Percentiles rank a stretch among this genome's conserved stretches.
Evolutionary conservation across 2,329 filamentous ascomycete genomes (phyloP).

Genomic region (Gremmenia infestans): DNA sequence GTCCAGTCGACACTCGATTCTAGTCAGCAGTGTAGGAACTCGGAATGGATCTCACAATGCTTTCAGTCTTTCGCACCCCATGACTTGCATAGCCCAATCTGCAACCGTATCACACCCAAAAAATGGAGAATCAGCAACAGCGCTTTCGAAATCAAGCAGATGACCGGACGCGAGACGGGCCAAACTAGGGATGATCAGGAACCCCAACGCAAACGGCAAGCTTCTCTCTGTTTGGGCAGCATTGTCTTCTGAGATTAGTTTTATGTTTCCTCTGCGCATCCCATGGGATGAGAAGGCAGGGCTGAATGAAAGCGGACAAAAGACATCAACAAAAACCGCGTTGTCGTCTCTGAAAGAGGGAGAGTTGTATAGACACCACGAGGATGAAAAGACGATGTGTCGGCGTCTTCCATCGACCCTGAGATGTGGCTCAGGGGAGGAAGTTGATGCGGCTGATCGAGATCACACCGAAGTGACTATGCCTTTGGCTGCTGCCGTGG

Average conservation of each 20-base stretch:
- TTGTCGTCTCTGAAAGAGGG: slow-evolving; percentile 46
- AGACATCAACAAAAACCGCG: slow-evolving; percentile 91
- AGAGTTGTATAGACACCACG: slow-evolving; percentile 22
- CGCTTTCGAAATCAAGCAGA: slow-evolving; percentile 17
- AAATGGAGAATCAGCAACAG: slow-evolving; percentile 12
- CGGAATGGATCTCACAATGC: slow-evolving; percentile 20
- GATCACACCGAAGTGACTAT: slow-evolving; percentile 42
- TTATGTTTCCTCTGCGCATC: slow-evolving; percentile 76
- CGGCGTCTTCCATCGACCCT: slow-evolving; percentile 31
- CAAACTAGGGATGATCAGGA: slow-evolving; percentile 16
- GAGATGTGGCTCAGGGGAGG: slow-evolving; percentile 41
- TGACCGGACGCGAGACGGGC: slow-evolving; percentile 15
- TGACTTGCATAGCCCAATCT: slow-evolving; percentile 1
- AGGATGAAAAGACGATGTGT: slow-evolving; percentile 25
- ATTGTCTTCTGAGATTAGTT: slow-evolving; percentile 86
- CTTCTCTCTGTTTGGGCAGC: slow-evolving; percentile 74
- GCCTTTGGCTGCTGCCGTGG: slow-evolving; percentile 48
- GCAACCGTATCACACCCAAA: slow-evolving; percentile 15
- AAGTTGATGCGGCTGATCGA: slow-evolving; percentile 64
- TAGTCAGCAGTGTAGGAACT: slow-evolving; percentile 17
- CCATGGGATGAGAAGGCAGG: slow-evolving; percentile 45
- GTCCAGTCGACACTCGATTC: slow-evolving; percentile 6
- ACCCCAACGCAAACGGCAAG: slow-evolving; percentile 29
- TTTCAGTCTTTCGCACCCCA: slow-evolving; percentile 21
- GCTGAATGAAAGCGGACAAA: slow-evolving; percentile 81